A percentile compares a stretch with the other conserved stretches of the same genome.
phyloP scores from a whole-genome alignment of 164 flowering plant genomes.

The Magnolia sinica region DNA sequence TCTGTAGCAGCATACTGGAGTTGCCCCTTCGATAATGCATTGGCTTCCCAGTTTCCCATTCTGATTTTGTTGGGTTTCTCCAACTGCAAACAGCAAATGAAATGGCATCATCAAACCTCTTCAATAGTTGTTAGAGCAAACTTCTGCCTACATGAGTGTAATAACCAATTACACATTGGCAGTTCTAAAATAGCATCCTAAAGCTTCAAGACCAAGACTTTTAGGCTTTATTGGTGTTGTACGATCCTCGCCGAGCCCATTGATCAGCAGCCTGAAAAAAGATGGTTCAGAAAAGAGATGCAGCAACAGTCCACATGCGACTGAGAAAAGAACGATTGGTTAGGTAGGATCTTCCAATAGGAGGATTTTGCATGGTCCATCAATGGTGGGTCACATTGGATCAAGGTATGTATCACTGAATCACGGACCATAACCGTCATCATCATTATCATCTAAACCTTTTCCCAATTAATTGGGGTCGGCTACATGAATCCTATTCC shows the following conservation, averaged over 20 bases:
- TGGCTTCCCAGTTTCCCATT: slow-evolving; percentile 77
- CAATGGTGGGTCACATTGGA: too few species aligned
- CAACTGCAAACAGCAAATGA: slow-evolving; percentile 38
- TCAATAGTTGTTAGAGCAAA: neutral
- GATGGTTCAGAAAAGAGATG: too few species aligned
- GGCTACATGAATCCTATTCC: too few species aligned
- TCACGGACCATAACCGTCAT: too few species aligned
- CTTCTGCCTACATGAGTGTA: neutral
- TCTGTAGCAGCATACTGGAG: slow-evolving; percentile 77
- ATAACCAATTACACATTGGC: neutral
- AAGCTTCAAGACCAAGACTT: neutral
- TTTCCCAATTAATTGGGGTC: too few species aligned
- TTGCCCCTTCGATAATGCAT: slow-evolving; percentile 50
- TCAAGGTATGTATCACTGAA: too few species aligned
- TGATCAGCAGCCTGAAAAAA: too few species aligned
- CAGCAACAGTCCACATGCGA: too few species aligned
- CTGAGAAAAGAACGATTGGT: too few species aligned
- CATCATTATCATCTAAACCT: too few species aligned
- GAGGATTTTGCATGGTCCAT: too few species aligned
- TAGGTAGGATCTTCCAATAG: too few species aligned
- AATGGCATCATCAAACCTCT: neutral
- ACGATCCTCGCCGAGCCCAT: neutral
- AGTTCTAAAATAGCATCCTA: neutral
- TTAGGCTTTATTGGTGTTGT: neutral
- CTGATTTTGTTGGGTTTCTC: slow-evolving; percentile 50